Evolutionary conservation across 768 basidiomycete species (phyloP).

Genomic region (Epithele typhae): DNA sequence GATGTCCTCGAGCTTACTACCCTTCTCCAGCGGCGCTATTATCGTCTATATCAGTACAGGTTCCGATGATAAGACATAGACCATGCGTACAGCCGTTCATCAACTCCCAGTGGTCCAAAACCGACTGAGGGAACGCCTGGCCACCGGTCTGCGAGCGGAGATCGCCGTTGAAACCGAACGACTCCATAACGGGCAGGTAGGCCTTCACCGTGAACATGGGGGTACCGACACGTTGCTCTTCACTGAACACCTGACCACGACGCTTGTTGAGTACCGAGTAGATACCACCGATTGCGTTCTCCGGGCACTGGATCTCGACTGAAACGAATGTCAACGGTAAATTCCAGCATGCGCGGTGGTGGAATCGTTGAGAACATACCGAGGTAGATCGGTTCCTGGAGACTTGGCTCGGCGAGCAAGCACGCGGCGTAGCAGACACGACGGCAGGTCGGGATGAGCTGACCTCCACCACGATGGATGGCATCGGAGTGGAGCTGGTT

Average conservation of each 20-base stretch:
- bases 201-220: conserved; percentile 99
- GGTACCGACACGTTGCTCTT: conserved; percentile 95
- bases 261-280: conserved; percentile 93
- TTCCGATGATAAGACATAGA: too few relatives aligned
- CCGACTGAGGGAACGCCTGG: conserved; percentile 96
- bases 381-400: conserved; percentile 96
- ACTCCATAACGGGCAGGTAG: conserved; percentile 87
- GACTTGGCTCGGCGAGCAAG: conserved; percentile 82
- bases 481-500: conserved; percentile 94
- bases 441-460: conserved; percentile 95
- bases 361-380: conserved; percentile 57
- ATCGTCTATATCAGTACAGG: background rate
- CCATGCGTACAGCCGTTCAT: conserved; percentile 69
- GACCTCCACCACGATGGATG: conserved; percentile 98
- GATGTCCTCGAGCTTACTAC: conserved; percentile 85
- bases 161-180: conserved; percentile 97
- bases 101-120: conserved; percentile 90
- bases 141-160: conserved; percentile 90
- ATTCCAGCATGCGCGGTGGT: too few relatives aligned
- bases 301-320: conserved; percentile 99
- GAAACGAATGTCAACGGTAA: too few relatives aligned
- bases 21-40: conserved; percentile 80
- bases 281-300: conserved; percentile 96
- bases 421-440: conserved; percentile 96
- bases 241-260: conserved; percentile 96